phyloP scores from a whole-genome alignment of 2,329 filamentous ascomycete species.

The Aspergillus sclerotialis region DNA sequence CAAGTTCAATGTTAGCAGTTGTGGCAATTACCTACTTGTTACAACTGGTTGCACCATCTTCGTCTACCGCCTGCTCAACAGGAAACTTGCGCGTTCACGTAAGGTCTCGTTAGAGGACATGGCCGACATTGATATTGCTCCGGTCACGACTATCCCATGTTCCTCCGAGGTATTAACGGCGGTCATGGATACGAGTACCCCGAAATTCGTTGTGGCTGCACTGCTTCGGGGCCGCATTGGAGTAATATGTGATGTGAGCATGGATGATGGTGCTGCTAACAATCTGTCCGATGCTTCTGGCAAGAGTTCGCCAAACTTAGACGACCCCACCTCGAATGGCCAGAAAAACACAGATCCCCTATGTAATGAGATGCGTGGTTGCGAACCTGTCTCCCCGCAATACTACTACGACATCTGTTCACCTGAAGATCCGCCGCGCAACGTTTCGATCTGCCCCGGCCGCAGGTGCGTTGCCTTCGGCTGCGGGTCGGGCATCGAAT shows the following conservation, averaged over 20 bases:
- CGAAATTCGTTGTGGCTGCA: constrained; percentile 50
- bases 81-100: constrained; percentile 7
- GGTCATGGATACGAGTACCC: constrained; percentile 56
- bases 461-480: constrained; percentile 60
- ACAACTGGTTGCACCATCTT: constrained; percentile 49
- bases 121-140: constrained; percentile 30
- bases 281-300: no score
- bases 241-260: no score
- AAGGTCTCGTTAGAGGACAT: constrained; percentile 17
- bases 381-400: constrained; percentile 39
- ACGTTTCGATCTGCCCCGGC: constrained; percentile 59
- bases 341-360: no score
- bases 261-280: no score
- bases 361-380: no score
- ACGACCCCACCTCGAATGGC: no score
- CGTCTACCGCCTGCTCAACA: constrained; percentile 44
- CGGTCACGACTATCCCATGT: constrained; percentile 50
- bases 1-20: constrained; percentile 50
- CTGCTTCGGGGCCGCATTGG: constrained; percentile 55
- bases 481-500: constrained; percentile 54
- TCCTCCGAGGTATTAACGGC: constrained; percentile 52
- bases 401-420: constrained; percentile 51
- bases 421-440: constrained; percentile 56
- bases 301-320: no score
- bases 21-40: constrained; percentile 52